A percentile compares a stretch with the other conserved stretches of the same genome.
Evolutionary conservation across 2,329 filamentous ascomycete genomes (phyloP).

Genomic region (Trichophyton rubrum): DNA sequence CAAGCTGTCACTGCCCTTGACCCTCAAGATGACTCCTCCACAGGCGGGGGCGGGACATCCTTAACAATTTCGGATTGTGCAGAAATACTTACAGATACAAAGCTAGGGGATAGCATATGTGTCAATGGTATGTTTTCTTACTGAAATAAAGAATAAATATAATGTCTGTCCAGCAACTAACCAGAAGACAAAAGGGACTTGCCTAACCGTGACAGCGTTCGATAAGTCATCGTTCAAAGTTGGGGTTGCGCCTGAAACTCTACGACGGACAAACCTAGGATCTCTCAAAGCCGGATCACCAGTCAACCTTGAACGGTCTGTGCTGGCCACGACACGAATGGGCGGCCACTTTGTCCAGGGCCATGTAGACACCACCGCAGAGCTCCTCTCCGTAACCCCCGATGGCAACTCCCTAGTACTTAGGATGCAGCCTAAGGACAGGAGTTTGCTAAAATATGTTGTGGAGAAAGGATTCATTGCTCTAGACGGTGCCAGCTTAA

Average conservation of each 20-base stretch:
- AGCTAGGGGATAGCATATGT: slow-evolving; percentile 84
- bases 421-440: slow-evolving; percentile 60
- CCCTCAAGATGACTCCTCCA: slow-evolving; percentile 59
- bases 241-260: slow-evolving; percentile 86
- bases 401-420: slow-evolving; percentile 89
- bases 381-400: slow-evolving; percentile 56
- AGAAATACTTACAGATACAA: slow-evolving; percentile 67
- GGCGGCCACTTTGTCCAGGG: slow-evolving; percentile 97
- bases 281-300: slow-evolving; percentile 49
- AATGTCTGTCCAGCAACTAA: background rate
- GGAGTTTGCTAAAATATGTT: slow-evolving; percentile 65
- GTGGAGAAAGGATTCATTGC: slow-evolving; percentile 95
- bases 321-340: slow-evolving; percentile 85
- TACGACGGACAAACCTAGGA: slow-evolving; percentile 91
- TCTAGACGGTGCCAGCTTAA: slow-evolving; percentile 88
- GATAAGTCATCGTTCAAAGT: slow-evolving; percentile 61
- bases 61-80: slow-evolving; percentile 69
- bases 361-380: slow-evolving; percentile 83
- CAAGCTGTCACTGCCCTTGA: slow-evolving; percentile 67
- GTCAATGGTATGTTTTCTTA: slow-evolving; percentile 55
- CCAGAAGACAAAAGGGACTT: slow-evolving; percentile 45
- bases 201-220: slow-evolving; percentile 78
- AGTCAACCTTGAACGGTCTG: slow-evolving; percentile 90
- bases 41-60: slow-evolving; percentile 68
- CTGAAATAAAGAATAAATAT: background rate